These are phyloP conservation scores for Parascedosporium putredinis DNA, from an alignment of 2,329 filamentous ascomycete genomes.

Conservation along the genomic window DNA sequence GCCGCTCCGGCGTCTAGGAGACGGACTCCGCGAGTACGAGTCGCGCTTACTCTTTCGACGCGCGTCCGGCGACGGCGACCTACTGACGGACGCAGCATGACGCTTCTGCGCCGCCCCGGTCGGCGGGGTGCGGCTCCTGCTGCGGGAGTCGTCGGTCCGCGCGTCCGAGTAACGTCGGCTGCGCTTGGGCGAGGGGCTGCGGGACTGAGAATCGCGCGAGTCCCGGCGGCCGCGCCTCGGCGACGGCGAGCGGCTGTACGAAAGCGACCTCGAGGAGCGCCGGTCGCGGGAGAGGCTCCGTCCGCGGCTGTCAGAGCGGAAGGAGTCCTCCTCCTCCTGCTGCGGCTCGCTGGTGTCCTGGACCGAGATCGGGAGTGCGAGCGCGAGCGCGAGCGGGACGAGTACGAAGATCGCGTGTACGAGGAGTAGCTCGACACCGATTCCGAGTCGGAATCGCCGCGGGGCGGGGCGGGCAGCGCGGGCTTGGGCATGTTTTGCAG, in stretches of 20 bases:
- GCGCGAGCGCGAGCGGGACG: constrained; percentile 34
- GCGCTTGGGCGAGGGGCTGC: constrained; percentile 4
- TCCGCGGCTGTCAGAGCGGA: constrained; percentile 14
- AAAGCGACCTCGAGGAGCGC: constrained; percentile 28
- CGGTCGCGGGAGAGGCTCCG: constrained; percentile 20
- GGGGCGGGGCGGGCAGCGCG: constrained; percentile 55
- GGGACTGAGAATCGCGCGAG: constrained; percentile 7
- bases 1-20: constrained; percentile 19
- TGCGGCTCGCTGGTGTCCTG: no score
- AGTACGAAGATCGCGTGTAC: constrained; percentile 54
- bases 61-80: constrained; percentile 13
- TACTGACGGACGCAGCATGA: constrained; percentile 14
- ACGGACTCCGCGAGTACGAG: constrained; percentile 22
- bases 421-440: constrained; percentile 73
- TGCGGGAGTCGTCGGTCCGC: constrained; percentile 30
- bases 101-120: constrained; percentile 13
- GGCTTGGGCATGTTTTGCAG: constrained; percentile 86
- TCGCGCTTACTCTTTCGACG: constrained; percentile 12
- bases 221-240: constrained; percentile 8
- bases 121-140: constrained; percentile 24
- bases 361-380: constrained; percentile 19
- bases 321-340: constrained; percentile 7
- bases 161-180: constrained; percentile 7
- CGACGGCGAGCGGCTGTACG: constrained; percentile 24
- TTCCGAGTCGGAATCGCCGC: constrained; percentile 54